Evolutionary conservation across 495 filamentous ascomycete genomes (phyloP), one percentile per base, ranked within the genome.

Genomic region (Xylaria longipes): DNA sequence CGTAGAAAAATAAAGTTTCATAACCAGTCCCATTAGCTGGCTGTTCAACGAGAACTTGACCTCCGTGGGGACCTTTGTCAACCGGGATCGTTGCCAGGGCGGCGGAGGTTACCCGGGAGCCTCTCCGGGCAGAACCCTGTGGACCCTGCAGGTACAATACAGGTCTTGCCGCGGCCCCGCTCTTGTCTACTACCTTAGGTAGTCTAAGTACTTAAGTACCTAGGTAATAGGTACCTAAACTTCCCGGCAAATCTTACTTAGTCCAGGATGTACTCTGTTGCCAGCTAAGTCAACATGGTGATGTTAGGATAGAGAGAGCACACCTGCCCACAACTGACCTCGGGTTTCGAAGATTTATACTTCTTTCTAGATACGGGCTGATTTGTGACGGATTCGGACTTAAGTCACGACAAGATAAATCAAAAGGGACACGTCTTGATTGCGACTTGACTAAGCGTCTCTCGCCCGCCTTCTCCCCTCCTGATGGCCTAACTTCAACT

Each of bases 401-500:
- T 41, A n/a, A 39, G 46, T 41, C 25, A 27, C 48, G n/a, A 35
- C n/a, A 15, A n/a, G n/a, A 54, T 54, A 25, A 25, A 3, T 27
- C 11, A n/a, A 12, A 9, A 31, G 9, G 27, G 27, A 3, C 8
- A 14, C 20, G 46, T 15, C 8, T 11, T 22, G 25, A 67, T 25
- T 41, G 27, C 64, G 2, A 56, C 25, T 20, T 14, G 14, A 31
- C 17, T 5, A 31, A 65, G 6, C 33, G 22, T 11, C 11, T 17
- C 27, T 65, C 29, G 20, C 9, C n/a, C 31, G 7, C 39, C 33
- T 7, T 46, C 48, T 41, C 25, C 20, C 7, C 29, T 22, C 14
- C 63, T 35, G 17, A 79, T 77, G 75, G 73, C 68, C 52, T 78
- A 46, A 69, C 27, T 14, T 46, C 61, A 11, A 37, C 41, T 8